Conservation (phyloP, 2,329 filamentous ascomycete species). For the Arthroderma uncinatum region DNA sequence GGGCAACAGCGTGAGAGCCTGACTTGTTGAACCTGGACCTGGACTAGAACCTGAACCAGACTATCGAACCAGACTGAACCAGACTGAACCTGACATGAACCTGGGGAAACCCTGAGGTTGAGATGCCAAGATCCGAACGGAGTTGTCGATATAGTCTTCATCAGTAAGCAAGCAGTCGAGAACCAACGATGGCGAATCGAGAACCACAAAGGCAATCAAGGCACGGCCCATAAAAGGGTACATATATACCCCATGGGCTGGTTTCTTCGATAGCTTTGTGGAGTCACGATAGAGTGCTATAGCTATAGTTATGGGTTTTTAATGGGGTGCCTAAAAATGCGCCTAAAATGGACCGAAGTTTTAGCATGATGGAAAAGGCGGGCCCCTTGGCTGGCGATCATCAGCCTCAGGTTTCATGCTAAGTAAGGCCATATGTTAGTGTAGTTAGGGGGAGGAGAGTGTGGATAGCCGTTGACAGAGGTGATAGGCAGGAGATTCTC, state of each 20-base stretch:
- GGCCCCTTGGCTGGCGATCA: slow-evolving; percentile 3
- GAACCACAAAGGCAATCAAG: too few species aligned
- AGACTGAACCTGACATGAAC: slow-evolving; percentile 4
- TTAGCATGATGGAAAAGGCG: background rate
- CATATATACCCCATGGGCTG: too few species aligned
- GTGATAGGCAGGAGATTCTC: background rate
- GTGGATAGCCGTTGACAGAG: background rate
- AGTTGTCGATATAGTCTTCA: background rate
- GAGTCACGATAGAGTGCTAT: background rate
- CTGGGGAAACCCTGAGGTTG: background rate
- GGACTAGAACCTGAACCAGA: background rate
- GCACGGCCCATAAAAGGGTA: too few species aligned
- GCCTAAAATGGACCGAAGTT: too few species aligned
- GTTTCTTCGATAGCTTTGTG: background rate
- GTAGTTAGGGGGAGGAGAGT: background rate
- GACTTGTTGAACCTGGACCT: background rate
- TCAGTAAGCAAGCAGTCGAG: background rate
- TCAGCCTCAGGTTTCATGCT: slow-evolving; percentile 1
- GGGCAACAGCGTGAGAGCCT: background rate
- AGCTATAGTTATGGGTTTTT: background rate
- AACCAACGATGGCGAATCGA: background rate
- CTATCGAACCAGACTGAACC: background rate
- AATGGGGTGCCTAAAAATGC: background rate
- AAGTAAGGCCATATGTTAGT: background rate
- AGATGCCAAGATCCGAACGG: background rate